These are phyloP conservation scores for Gossypium bickii DNA, from an alignment of 345 rosid genomes.

Conservation along the genomic window DNA sequence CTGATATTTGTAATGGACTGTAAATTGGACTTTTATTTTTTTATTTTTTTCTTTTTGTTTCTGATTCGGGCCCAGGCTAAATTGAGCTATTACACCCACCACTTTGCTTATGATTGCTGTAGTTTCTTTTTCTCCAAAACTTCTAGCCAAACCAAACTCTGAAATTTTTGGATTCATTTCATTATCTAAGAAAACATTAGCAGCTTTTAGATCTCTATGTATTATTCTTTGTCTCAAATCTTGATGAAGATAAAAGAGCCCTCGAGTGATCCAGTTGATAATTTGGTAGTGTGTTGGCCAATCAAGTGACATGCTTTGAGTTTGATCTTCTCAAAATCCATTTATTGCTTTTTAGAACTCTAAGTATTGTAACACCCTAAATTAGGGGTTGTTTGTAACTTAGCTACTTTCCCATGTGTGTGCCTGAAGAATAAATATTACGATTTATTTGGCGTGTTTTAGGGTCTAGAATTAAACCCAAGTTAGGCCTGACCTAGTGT, in stretches of 20 bases:
- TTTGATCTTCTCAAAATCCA: conserved; percentile 5
- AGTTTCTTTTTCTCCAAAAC: conserved; percentile 32
- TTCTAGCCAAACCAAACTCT: conserved; percentile 38
- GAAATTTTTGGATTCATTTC: conserved; percentile 46
- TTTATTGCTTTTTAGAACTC: neutral
- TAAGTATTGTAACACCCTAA: too few relatives aligned
- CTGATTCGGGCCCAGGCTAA: too few relatives aligned
- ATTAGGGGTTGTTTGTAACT: too few relatives aligned
- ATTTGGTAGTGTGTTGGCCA: conserved; percentile 31
- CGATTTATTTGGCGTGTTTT: too few relatives aligned
- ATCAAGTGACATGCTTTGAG: conserved; percentile 15
- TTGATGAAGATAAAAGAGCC: conserved; percentile 36
- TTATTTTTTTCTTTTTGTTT: too few relatives aligned
- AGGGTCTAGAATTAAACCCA: too few relatives aligned
- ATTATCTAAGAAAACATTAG: conserved; percentile 33
- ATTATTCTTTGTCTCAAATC: conserved; percentile 36
- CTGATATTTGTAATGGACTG: too few relatives aligned
- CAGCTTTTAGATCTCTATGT: conserved; percentile 39
- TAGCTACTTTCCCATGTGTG: too few relatives aligned
- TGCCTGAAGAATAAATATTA: too few relatives aligned
- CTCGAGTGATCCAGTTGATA: conserved; percentile 31
- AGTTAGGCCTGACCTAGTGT: too few relatives aligned
- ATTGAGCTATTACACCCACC: neutral
- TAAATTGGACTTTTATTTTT: too few relatives aligned
- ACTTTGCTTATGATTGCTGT: conserved; percentile 35